Base-by-base conservation (phyloP, 2,329 filamentous ascomycete species). In the Alternaria metachromatica region DNA sequence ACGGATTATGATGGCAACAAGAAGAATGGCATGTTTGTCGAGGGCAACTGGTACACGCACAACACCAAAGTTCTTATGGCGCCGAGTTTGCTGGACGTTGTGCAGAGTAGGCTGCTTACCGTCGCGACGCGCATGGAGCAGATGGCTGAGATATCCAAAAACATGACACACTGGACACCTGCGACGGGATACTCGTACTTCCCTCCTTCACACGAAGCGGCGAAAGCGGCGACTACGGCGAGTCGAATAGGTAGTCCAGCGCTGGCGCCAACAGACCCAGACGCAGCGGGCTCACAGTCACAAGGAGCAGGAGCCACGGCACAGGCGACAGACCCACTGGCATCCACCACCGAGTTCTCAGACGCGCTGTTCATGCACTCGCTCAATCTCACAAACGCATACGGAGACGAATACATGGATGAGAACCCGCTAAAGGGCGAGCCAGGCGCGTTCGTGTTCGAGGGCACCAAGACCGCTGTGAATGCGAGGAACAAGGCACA, bases 401-500 rank as follows among this genome's bases (percentile, higher is more conserved):
- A 87, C 71, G 86, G 84, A 13, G 84, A 88, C 67, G 88, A 90
- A 66, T 90, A 84, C 78, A 87, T 87, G 81, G 88, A 90, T 73
- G 88, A 90, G 70, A 88, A 86, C 63, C 87, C 88, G 0, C 78
- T 90, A 13, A 81, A 85, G 8, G 88, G 88, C 51, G 88, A 90
- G 72, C 88, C 89, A 0, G 88, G 88, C 28, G 84, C 84, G 5
- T 89, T 90, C 68, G 85, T 87, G 58, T 83, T 89, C 66, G 83
- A 83, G 5, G 79, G 80, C 33, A 82, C 83, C 2, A 78, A 76
- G 25, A 76, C 79, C 33, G 80, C 78, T 9, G 76, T 85, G 9
- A 80, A 82, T 63, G 82, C 82, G 46, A 65, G 77, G 41, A 77
- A 80, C 53, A 77, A 76, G 46, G 79, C 79, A 3, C 76, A 81